Conservation (phyloP, 2,329 filamentous ascomycete species). For the Cryphonectria parasitica region DNA sequence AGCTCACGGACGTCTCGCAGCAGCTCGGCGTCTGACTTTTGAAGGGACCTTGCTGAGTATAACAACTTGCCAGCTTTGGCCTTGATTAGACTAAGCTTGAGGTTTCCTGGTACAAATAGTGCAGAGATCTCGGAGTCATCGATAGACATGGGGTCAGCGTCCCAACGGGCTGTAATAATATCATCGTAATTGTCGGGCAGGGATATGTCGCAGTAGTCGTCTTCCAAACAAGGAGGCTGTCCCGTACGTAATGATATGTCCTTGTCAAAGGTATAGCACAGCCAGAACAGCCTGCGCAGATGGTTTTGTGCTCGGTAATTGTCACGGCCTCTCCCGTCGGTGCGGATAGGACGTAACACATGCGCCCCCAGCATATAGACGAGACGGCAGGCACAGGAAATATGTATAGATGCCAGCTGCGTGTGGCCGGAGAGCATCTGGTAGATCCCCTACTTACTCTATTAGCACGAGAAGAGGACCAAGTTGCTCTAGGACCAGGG, state of each 20-base stretch:
- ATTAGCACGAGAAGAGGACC: neutral
- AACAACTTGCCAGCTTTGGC: constrained; percentile 51
- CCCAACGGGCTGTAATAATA: constrained; percentile 17
- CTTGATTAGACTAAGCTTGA: constrained; percentile 55
- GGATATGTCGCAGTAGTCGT: constrained; percentile 57
- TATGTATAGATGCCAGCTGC: constrained; percentile 49
- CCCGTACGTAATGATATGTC: constrained; percentile 58
- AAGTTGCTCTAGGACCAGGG: neutral
- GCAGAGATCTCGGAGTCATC: constrained; percentile 29
- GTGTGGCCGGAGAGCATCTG: constrained; percentile 51
- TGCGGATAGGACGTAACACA: constrained; percentile 19
- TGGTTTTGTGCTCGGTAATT: constrained; percentile 39
- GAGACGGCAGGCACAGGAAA: constrained; percentile 50
- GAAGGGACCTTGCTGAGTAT: constrained; percentile 52
- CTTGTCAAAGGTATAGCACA: constrained; percentile 59
- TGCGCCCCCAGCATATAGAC: constrained; percentile 56
- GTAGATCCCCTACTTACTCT: constrained; percentile 42
- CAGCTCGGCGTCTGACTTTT: constrained; percentile 58
- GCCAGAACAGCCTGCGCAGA: constrained; percentile 54
- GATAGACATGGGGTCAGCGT: neutral
- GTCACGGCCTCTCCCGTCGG: neutral
- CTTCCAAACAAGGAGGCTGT: constrained; percentile 54
- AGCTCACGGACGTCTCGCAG: constrained; percentile 59
- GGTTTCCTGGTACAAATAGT: constrained; percentile 50
- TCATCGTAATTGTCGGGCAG: constrained; percentile 46